Conservation (phyloP, 108 stramenopile species). For the Cylindrotheca closterium region DNA sequence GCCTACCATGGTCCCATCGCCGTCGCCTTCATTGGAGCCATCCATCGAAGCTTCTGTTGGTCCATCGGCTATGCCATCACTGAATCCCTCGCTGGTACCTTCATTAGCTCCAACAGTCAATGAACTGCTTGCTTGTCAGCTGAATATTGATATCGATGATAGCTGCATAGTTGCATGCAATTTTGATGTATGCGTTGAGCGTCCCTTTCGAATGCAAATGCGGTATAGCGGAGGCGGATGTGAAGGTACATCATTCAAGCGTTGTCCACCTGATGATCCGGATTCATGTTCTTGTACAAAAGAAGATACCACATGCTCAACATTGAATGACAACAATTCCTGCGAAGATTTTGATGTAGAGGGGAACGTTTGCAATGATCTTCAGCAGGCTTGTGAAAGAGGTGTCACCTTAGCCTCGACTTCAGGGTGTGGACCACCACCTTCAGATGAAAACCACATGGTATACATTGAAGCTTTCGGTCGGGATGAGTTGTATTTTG, state of each 20-base stretch:
- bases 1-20: no score
- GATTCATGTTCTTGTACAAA: neutral
- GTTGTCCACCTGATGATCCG: conserved; percentile 9
- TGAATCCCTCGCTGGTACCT: no score
- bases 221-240: neutral
- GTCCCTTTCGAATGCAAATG: conserved; percentile 16
- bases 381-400: neutral
- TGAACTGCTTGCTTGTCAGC: conserved; percentile 13
- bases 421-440: neutral
- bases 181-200: conserved; percentile 12
- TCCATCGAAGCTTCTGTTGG: no score
- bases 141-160: conserved; percentile 6
- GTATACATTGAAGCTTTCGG: neutral
- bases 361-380: neutral
- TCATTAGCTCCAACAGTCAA: no score
- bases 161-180: conserved; percentile 13
- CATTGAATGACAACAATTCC: neutral
- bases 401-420: neutral
- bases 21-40: no score
- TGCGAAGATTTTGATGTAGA: neutral
- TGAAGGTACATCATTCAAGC: neutral
- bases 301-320: neutral
- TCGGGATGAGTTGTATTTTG: neutral
- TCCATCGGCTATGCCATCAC: no score
- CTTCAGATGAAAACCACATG: neutral